Conservation (phyloP, 2,329 filamentous ascomycete species). For the Ceratocystis huliohia region DNA sequence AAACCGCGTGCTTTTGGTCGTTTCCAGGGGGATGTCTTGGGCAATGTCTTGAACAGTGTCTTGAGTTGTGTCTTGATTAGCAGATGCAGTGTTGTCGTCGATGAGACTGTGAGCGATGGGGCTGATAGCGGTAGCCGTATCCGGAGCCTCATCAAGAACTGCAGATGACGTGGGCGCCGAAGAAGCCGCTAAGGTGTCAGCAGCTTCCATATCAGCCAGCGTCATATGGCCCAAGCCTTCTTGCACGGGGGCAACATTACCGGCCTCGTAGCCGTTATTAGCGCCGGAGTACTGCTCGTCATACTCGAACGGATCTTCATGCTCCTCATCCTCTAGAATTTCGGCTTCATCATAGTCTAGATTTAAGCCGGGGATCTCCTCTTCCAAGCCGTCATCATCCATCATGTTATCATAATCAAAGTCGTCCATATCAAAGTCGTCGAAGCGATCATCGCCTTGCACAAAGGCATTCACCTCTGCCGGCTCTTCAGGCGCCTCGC, state of each 20-base stretch:
- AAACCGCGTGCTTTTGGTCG: too few relatives aligned
- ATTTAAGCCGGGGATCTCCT: conserved; percentile 50
- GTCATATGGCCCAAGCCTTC: conserved; percentile 21
- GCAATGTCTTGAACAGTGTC: background rate
- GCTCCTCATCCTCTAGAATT: conserved; percentile 28
- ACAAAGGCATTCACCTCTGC: conserved; percentile 25
- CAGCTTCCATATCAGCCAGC: conserved; percentile 15
- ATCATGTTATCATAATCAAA: conserved; percentile 53
- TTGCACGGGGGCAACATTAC: conserved; percentile 35
- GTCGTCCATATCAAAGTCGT: conserved; percentile 44
- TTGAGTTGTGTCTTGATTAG: background rate
- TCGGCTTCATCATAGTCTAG: conserved; percentile 36
- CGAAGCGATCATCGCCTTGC: conserved; percentile 40
- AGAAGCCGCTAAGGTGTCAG: background rate
- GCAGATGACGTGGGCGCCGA: too few relatives aligned
- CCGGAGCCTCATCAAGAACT: too few relatives aligned
- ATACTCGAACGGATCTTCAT: conserved; percentile 26
- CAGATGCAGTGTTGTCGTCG: background rate
- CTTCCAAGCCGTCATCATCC: conserved; percentile 53
- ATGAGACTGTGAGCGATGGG: background rate
- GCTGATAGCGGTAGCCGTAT: background rate
- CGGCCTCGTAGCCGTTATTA: conserved; percentile 26
- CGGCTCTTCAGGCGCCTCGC: conserved; percentile 30
- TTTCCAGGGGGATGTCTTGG: background rate
- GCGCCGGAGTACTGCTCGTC: conserved; percentile 24